Conservation (phyloP, 345 rosid species). For the Camelina sativa region DNA sequence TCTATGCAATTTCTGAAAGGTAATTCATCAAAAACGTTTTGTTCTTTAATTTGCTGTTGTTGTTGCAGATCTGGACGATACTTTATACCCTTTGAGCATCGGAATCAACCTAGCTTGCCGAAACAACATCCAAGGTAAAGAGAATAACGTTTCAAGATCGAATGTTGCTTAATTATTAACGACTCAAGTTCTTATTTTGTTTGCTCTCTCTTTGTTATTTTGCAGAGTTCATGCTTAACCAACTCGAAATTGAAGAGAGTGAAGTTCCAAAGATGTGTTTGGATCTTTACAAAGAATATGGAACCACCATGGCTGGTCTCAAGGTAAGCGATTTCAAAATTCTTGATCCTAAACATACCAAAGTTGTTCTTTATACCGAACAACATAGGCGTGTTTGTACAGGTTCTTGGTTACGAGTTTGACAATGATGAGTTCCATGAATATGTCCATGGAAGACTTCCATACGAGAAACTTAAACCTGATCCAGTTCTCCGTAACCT, state of each 20-base stretch:
- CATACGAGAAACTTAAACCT: slow-evolving; percentile 71
- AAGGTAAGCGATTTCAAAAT: slow-evolving; percentile 50
- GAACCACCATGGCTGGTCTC: slow-evolving; percentile 98
- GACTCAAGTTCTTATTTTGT: background rate
- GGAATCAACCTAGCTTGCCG: slow-evolving; percentile 91
- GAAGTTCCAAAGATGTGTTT: slow-evolving; percentile 86
- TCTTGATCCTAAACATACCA: background rate
- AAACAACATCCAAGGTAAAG: slow-evolving; percentile 73
- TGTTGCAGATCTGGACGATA: slow-evolving; percentile 86
- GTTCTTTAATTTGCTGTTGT: background rate
- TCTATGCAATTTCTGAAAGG: slow-evolving; percentile 20
- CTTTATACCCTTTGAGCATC: slow-evolving; percentile 72
- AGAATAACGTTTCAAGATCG: slow-evolving; percentile 24
- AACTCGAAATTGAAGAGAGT: slow-evolving; percentile 70
- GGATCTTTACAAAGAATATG: slow-evolving; percentile 84
- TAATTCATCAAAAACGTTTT: background rate
- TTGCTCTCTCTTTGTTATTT: background rate
- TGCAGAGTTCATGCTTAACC: slow-evolving; percentile 78
- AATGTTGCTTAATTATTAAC: background rate
- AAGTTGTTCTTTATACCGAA: background rate
- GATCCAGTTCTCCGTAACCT: slow-evolving; percentile 77
- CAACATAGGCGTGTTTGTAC: slow-evolving; percentile 27
- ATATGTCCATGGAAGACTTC: slow-evolving; percentile 79
- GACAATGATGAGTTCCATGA: slow-evolving; percentile 88
- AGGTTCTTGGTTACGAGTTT: slow-evolving; percentile 87